A percentile compares a stretch with the other conserved stretches of the same genome.
phyloP scores from a whole-genome alignment of 1,284 basidiomycete genomes.

The Ustilago vetiveriae region DNA sequence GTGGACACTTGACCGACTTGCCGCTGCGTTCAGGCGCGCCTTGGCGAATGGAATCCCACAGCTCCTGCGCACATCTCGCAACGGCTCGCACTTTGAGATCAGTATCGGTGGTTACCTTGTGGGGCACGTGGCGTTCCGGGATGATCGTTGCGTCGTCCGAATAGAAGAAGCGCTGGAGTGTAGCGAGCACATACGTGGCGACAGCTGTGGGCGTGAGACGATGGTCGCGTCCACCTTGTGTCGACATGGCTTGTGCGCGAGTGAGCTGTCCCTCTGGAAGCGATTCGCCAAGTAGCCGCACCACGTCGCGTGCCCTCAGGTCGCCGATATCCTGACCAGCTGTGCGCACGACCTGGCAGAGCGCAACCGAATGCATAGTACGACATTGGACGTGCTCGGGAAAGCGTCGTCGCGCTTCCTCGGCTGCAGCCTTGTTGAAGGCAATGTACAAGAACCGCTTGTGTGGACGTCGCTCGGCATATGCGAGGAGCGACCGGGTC shows the following conservation, averaged over 20 bases:
- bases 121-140: conserved; percentile 51
- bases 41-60: conserved; percentile 53
- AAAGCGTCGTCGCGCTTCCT: conserved; percentile 47
- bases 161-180: conserved; percentile 57
- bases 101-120: conserved; percentile 45
- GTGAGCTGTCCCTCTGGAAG: conserved; percentile 48
- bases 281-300: conserved; percentile 36
- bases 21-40: conserved; percentile 32
- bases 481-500: conserved; percentile 57
- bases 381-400: conserved; percentile 57
- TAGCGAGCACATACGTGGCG: conserved; percentile 57
- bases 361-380: conserved; percentile 61
- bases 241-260: conserved; percentile 23
- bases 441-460: conserved; percentile 59
- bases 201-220: conserved; percentile 53
- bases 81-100: conserved; percentile 47
- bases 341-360: conserved; percentile 46
- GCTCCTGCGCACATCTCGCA: conserved; percentile 36
- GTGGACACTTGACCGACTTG: conserved; percentile 51
- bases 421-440: conserved; percentile 61
- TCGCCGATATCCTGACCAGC: conserved; percentile 48
- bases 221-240: conserved; percentile 30
- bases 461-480: conserved; percentile 48
- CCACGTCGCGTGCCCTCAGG: conserved; percentile 53
- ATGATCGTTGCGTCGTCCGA: conserved; percentile 48